Evolutionary conservation across 2,329 filamentous ascomycete genomes (phyloP).

Genomic region (Penicillium thymicola): DNA sequence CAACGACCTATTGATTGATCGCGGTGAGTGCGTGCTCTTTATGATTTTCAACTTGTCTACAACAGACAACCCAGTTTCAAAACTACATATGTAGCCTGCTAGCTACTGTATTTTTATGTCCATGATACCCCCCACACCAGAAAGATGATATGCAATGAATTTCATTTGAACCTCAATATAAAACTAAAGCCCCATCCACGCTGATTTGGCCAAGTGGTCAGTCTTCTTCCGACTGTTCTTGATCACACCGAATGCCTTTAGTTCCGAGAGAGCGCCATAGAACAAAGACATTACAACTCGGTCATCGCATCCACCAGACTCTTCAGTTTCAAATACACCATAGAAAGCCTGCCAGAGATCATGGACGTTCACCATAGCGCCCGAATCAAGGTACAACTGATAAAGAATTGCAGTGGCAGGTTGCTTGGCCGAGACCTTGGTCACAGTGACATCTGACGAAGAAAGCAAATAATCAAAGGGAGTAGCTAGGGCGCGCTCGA

Average conservation of each 20-base stretch:
- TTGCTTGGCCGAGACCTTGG: constrained; percentile 49
- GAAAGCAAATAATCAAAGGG: constrained; percentile 62
- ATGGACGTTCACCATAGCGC: constrained; percentile 57
- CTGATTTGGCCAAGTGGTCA: constrained; percentile 83
- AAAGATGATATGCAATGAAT: constrained; percentile 14
- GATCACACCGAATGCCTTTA: constrained; percentile 81
- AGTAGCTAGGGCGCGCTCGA: constrained; percentile 57
- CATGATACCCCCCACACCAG: constrained; percentile 34
- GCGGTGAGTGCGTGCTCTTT: background rate
- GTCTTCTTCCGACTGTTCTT: constrained; percentile 87
- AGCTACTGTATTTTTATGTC: constrained; percentile 15
- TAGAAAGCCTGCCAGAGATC: constrained; percentile 63
- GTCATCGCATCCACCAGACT: constrained; percentile 31
- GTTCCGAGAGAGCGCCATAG: constrained; percentile 78
- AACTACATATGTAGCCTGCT: background rate
- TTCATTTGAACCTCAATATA: constrained; percentile 1
- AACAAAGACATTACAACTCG: constrained; percentile 64
- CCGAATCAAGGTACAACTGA: constrained; percentile 62
- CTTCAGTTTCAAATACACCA: constrained; percentile 46
- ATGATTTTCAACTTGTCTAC: background rate
- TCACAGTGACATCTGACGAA: constrained; percentile 34
- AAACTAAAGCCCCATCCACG: constrained; percentile 63
- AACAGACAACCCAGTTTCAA: background rate
- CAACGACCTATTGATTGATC: constrained; percentile 49
- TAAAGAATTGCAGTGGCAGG: constrained; percentile 60